Evolutionary conservation across 768 basidiomycete genomes (phyloP).

Genomic region (Coprinopsis cinerea): DNA sequence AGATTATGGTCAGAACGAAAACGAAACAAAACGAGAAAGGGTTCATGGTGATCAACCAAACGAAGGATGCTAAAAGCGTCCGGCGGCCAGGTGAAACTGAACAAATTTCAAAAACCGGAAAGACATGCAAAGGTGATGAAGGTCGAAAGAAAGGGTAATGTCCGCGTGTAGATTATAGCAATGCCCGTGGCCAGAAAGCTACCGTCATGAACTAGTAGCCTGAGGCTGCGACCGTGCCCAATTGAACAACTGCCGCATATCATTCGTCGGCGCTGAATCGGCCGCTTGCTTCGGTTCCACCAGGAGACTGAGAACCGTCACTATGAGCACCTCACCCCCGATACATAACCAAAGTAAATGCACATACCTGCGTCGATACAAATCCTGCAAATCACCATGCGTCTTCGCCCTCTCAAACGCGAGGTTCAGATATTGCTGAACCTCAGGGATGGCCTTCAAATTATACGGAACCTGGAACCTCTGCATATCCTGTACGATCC

Average conservation of each 20-base stretch:
- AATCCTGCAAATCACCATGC: slow-evolving; percentile 78
- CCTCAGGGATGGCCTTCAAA: slow-evolving; percentile 84
- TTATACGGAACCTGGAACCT: slow-evolving; percentile 86
- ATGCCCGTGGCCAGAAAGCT: too few species aligned
- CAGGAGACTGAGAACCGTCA: slow-evolving; percentile 46
- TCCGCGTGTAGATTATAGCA: background rate
- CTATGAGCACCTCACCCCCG: background rate
- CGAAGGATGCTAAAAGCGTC: too few species aligned
- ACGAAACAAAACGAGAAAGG: background rate
- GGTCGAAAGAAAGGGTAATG: too few species aligned
- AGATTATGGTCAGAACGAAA: background rate
- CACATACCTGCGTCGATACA: slow-evolving; percentile 74
- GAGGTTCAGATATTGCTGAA: slow-evolving; percentile 70
- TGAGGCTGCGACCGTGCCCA: slow-evolving; percentile 60
- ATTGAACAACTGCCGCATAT: slow-evolving; percentile 74
- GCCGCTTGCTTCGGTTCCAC: slow-evolving; percentile 81
- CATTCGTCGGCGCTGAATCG: slow-evolving; percentile 56
- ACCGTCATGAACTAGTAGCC: slow-evolving; percentile 1
- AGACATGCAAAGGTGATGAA: too few species aligned
- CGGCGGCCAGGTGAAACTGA: too few species aligned
- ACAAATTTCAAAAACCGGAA: too few species aligned
- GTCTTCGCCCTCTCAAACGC: slow-evolving; percentile 72
- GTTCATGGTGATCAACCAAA: too few species aligned
- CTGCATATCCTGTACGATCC: slow-evolving; percentile 89
- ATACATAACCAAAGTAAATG: background rate